Percentiles rank a stretch among this genome's conserved stretches.
phyloP scores from a whole-genome alignment of 192 early-diverging fungal species.

The Gonapodya prolifera region DNA sequence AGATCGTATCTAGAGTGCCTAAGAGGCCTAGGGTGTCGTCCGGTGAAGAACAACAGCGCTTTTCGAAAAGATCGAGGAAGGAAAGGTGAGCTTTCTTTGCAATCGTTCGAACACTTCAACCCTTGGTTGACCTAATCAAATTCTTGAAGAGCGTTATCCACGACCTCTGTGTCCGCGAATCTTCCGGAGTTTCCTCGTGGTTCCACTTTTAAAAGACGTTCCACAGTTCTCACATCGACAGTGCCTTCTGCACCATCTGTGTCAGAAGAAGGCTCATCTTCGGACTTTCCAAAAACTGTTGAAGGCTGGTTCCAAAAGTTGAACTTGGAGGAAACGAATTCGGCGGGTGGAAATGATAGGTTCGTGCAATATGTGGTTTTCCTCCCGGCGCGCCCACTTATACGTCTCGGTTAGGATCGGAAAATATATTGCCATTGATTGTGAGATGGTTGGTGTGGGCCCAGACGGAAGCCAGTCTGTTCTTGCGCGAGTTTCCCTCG shows the following conservation, averaged over 20 bases:
- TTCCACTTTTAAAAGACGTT: not conserved
- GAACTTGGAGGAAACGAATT: slow-evolving; percentile 13
- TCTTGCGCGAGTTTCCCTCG: slow-evolving; percentile 79
- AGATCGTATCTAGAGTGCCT: not conserved
- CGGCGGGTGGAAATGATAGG: slow-evolving; percentile 13
- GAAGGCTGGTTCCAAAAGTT: slow-evolving; percentile 8
- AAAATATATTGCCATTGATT: slow-evolving; percentile 91
- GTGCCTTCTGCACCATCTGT: not conserved
- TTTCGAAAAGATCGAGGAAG: too few relatives aligned
- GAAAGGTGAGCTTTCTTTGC: slow-evolving; percentile 1
- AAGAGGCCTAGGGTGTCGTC: not conserved
- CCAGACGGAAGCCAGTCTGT: slow-evolving; percentile 67
- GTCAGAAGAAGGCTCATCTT: slow-evolving; percentile 23
- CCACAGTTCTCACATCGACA: not conserved
- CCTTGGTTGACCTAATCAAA: slow-evolving; percentile 10
- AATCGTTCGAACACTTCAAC: slow-evolving; percentile 13
- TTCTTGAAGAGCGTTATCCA: slow-evolving; percentile 23
- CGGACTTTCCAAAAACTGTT: slow-evolving; percentile 6
- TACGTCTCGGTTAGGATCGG: slow-evolving; percentile 36
- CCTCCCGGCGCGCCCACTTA: slow-evolving; percentile 13
- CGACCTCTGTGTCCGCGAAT: too few relatives aligned
- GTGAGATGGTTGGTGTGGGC: slow-evolving; percentile 98
- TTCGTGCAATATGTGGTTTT: not conserved
- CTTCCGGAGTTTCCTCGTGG: not conserved
- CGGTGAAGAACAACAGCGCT: not conserved